Base-by-base conservation (phyloP, 768 basidiomycete species). In the Leccinum ochraceum region DNA sequence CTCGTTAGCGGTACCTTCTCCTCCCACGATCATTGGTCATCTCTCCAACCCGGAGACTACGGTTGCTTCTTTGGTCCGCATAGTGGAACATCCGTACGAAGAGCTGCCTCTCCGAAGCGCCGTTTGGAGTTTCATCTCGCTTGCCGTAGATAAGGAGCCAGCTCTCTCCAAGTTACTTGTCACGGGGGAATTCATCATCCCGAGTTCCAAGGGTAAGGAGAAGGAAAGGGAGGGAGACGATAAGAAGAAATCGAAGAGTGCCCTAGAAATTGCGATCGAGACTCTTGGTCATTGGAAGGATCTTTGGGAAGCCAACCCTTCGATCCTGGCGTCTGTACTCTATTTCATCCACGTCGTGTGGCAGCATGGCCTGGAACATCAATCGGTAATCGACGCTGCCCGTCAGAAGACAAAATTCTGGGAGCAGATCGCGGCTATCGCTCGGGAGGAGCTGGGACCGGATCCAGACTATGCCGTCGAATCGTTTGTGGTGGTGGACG, bases 131-230 rank as follows among this genome's bases (percentile, higher is more conserved):
- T 89, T 96, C 63, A 86, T 96, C 42, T 77, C 90, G 0, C 79
- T 92, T 17, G 88, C 91, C 1, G 85, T 95, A 14, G 87, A 92
- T 66, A 89, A 88, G 62, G 94, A 95, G 69, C 94, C 95, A 1
- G 93, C 95, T 0, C 78, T 96, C 5, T 87, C 90, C 2, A 81
- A 86, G 57, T 78, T 97, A 28, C 87, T 95, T 60, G 87, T 95
- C 34, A 81, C 86, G 0, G 94, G 93, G 3, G 82, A 84, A 46
- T 88, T 92, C 64, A 81, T 81, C 53, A 74, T 80, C 4, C 82
- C 84, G 3, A 68, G 61, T 39, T 64, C 73, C 57, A 83, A 80
- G 66, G 79, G 76, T 10, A 78, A 77, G 61, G 76, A 70, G 8
- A 73, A 74, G 42, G 74, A 69, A 11, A 53, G 59, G 49, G 60